Percentiles rank a stretch among this genome's conserved stretches.
Evolutionary conservation across 1,284 basidiomycete species (phyloP).

Genomic region (Ceratobasidium sp.): DNA sequence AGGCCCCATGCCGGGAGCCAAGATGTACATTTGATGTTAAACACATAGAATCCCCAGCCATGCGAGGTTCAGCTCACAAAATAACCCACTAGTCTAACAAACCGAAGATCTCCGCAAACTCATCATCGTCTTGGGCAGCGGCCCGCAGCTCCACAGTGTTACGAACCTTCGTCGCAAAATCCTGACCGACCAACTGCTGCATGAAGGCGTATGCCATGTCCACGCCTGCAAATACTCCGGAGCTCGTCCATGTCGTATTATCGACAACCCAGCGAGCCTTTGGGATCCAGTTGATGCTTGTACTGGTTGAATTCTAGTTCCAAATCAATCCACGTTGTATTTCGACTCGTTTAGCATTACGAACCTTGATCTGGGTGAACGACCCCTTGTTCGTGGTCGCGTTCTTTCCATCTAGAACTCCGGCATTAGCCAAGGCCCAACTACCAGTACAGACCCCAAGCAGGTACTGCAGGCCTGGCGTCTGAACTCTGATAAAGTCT

Average conservation of each 20-base stretch:
- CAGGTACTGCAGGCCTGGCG: conserved; percentile 30
- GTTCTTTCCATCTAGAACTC: conserved; percentile 29
- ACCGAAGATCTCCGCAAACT: conserved; percentile 24
- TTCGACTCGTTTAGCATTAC: not conserved
- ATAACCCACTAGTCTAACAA: not conserved
- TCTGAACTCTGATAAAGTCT: conserved; percentile 1
- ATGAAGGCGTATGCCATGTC: conserved; percentile 52
- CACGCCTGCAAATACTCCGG: conserved; percentile 52
- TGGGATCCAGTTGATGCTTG: conserved; percentile 46
- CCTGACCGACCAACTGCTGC: not conserved
- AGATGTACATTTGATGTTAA: no score
- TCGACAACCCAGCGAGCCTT: conserved; percentile 53
- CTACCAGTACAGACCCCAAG: conserved; percentile 36
- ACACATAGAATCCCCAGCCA: no score
- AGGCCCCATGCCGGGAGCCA: no score
- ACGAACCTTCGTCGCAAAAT: conserved; percentile 15
- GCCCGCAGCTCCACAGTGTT: conserved; percentile 30
- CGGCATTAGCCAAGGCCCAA: conserved; percentile 24
- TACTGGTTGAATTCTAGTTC: conserved; percentile 9
- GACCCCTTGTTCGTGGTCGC: conserved; percentile 37
- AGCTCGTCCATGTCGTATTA: conserved; percentile 52
- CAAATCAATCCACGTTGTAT: not conserved
- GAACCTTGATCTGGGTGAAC: not conserved
- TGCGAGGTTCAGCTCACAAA: not conserved
- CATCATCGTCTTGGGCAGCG: conserved; percentile 25